A percentile compares a stretch with the other conserved stretches of the same genome.
These are phyloP conservation scores for Amniculicola lignicola DNA, from an alignment of 495 filamentous ascomycete genomes.

Conservation along the genomic window DNA sequence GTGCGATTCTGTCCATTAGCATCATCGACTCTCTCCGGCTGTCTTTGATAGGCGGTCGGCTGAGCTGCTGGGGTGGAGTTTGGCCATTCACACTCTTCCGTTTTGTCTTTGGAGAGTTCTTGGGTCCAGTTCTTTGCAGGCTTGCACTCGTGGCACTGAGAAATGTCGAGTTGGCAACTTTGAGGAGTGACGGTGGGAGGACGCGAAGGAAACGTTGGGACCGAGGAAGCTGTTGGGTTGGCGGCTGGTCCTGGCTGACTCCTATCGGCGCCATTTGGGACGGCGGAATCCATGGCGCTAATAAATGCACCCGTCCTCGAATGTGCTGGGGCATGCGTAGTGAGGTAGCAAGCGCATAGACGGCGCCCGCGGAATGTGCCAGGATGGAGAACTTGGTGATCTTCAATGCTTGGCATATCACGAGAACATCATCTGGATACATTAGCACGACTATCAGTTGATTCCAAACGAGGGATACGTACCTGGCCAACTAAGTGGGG, in stretches of 20 bases:
- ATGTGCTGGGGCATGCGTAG: slow-evolving; percentile 95
- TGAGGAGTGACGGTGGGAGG: slow-evolving; percentile 86
- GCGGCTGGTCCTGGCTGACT: slow-evolving; percentile 68
- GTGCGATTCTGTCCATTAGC: slow-evolving; percentile 44
- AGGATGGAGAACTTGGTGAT: slow-evolving; percentile 97
- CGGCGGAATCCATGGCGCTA: slow-evolving; percentile 97
- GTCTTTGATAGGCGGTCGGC: slow-evolving; percentile 23
- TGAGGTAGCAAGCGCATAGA: slow-evolving; percentile 95
- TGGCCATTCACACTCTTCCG: slow-evolving; percentile 24
- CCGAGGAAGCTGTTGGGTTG: slow-evolving; percentile 81
- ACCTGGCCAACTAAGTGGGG: slow-evolving; percentile 93
- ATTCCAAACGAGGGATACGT: slow-evolving; percentile 42
- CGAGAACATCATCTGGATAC: slow-evolving; percentile 79
- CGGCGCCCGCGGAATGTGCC: slow-evolving; percentile 95
- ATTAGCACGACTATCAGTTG: slow-evolving; percentile 14
- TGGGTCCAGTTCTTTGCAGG: slow-evolving; percentile 78
- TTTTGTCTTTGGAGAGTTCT: slow-evolving; percentile 51
- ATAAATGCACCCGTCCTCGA: slow-evolving; percentile 86
- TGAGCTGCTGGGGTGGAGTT: slow-evolving; percentile 39
- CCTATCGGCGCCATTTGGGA: slow-evolving; percentile 86
- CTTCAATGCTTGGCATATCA: slow-evolving; percentile 87
- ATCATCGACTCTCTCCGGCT: slow-evolving; percentile 41
- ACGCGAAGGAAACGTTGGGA: slow-evolving; percentile 87
- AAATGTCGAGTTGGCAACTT: slow-evolving; percentile 91
- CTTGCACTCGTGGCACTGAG: slow-evolving; percentile 89